Evolutionary conservation across 768 basidiomycete genomes (phyloP).

Genomic region (Pulveroboletus sp.): DNA sequence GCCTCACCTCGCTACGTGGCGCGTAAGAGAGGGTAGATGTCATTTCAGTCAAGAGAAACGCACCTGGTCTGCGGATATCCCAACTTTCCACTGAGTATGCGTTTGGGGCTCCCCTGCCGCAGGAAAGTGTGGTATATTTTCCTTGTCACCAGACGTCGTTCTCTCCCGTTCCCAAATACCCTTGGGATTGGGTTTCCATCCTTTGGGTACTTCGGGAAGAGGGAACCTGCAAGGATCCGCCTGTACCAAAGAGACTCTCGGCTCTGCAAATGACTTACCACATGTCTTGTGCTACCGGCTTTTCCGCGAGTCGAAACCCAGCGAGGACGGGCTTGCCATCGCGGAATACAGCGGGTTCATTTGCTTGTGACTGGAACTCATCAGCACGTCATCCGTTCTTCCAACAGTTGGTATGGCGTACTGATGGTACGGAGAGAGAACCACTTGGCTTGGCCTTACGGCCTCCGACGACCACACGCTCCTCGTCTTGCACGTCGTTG

Average conservation of each 20-base stretch:
- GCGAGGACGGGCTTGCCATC: constrained; percentile 72
- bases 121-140: constrained; percentile 34
- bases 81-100: constrained; percentile 53
- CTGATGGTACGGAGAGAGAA: constrained; percentile 4
- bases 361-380: constrained; percentile 16
- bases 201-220: constrained; percentile 74
- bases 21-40: constrained; percentile 4
- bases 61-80: constrained; percentile 74
- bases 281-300: constrained; percentile 66
- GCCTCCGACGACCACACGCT: constrained; percentile 44
- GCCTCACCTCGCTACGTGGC: constrained; percentile 67
- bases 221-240: constrained; percentile 60
- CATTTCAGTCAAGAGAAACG: constrained; percentile 20
- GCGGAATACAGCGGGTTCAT: constrained; percentile 45
- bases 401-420: constrained; percentile 1
- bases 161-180: constrained; percentile 64
- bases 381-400: constrained; percentile 6
- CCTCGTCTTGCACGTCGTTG: constrained; percentile 62
- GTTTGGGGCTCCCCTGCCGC: constrained; percentile 27
- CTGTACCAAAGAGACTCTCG: constrained; percentile 16
- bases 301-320: constrained; percentile 72
- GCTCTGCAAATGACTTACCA: constrained; percentile 45
- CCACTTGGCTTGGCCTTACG: constrained; percentile 14
- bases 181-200: constrained; percentile 83
- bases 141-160: constrained; percentile 40